A percentile compares a stretch with the other conserved stretches of the same genome.
These are phyloP conservation scores for Gamarada debralockiae DNA, from an alignment of 495 filamentous ascomycete genomes.

Conservation along the genomic window DNA sequence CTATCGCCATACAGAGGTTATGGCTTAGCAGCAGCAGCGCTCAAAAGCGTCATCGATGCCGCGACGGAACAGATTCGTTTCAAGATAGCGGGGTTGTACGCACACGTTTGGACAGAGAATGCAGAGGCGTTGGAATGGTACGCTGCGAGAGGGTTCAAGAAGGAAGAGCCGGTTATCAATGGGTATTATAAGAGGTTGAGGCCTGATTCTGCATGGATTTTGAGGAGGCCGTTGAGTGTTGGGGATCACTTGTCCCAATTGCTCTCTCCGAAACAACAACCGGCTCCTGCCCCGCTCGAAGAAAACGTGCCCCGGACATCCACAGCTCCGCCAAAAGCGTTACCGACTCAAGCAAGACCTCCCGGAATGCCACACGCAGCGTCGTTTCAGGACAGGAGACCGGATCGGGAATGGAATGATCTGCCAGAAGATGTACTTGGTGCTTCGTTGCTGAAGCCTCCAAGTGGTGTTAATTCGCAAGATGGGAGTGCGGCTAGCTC, in stretches of 20 bases:
- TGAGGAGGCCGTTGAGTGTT: conserved; percentile 36
- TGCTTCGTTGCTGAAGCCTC: conserved; percentile 13
- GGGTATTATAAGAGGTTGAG: conserved; percentile 84
- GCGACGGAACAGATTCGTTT: conserved; percentile 24
- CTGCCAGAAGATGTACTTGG: conserved; percentile 43
- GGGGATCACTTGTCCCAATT: conserved; percentile 14
- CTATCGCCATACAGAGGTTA: conserved; percentile 77
- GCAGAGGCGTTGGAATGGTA: conserved; percentile 88
- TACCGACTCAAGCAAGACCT: conserved; percentile 4
- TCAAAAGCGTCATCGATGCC: conserved; percentile 52
- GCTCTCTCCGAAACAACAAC: too few relatives aligned
- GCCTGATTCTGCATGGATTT: conserved; percentile 75
- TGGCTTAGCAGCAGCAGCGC: conserved; percentile 73
- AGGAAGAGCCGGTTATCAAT: conserved; percentile 47
- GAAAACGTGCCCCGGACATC: background rate
- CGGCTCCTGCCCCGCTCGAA: background rate
- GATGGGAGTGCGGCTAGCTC: conserved; percentile 28
- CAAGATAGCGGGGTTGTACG: conserved; percentile 52
- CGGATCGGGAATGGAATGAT: conserved; percentile 55
- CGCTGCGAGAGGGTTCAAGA: conserved; percentile 67
- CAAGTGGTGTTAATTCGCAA: background rate
- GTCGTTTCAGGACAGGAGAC: conserved; percentile 48
- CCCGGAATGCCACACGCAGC: background rate
- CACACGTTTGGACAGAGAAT: conserved; percentile 95
- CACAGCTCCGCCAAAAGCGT: background rate